A percentile compares a stretch with the other conserved stretches of the same genome.
These are phyloP conservation scores for Ramichloridium luteum DNA, from an alignment of 2,329 filamentous ascomycete genomes.

Conservation along the genomic window DNA sequence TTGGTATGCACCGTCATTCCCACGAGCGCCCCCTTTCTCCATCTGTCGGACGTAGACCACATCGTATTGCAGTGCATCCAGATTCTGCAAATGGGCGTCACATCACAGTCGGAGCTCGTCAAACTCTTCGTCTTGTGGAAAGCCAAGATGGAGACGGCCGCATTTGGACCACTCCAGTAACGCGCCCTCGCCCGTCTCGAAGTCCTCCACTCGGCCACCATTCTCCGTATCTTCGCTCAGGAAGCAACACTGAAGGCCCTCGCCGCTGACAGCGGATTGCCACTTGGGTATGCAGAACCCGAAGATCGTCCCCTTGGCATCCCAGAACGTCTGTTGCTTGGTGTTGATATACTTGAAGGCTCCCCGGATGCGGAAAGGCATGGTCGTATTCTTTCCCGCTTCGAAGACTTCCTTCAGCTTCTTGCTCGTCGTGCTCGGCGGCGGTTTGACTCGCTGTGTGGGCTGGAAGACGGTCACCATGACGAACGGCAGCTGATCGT, in stretches of 20 bases:
- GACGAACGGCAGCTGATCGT: slow-evolving; percentile 28
- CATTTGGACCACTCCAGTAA: slow-evolving; percentile 29
- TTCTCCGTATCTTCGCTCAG: slow-evolving; percentile 22
- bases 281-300: slow-evolving; percentile 29
- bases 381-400: slow-evolving; percentile 27
- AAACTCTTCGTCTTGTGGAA: slow-evolving; percentile 31
- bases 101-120: slow-evolving; percentile 23
- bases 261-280: slow-evolving; percentile 30
- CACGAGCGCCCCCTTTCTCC: background rate
- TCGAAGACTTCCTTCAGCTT: slow-evolving; percentile 19
- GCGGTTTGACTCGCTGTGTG: slow-evolving; percentile 21
- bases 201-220: slow-evolving; percentile 28
- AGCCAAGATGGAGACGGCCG: slow-evolving; percentile 32
- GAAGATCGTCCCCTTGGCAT: slow-evolving; percentile 29
- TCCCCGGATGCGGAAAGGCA: slow-evolving; percentile 29
- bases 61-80: no score
- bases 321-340: slow-evolving; percentile 19
- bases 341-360: slow-evolving; percentile 26
- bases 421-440: slow-evolving; percentile 14
- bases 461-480: slow-evolving; percentile 32
- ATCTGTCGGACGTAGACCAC: background rate
- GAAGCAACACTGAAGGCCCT: slow-evolving; percentile 28
- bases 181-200: slow-evolving; percentile 25
- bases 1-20: no score
- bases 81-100: no score